Percentiles rank a stretch among this genome's conserved stretches.
Evolutionary conservation across 345 rosid genomes (phyloP).

Genomic region (Brassica juncea): DNA sequence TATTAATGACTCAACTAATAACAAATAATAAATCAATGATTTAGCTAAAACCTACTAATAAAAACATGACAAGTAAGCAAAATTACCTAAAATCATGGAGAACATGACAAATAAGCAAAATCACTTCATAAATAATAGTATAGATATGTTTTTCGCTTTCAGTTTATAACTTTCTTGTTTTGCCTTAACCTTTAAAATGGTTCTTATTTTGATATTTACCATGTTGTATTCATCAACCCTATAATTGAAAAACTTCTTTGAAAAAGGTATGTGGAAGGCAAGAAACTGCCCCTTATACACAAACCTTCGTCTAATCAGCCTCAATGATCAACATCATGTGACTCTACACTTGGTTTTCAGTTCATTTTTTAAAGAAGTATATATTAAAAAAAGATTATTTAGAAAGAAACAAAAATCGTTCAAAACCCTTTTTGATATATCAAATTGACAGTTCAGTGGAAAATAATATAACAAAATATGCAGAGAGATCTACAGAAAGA

Average conservation of each 20-base stretch:
- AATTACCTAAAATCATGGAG: no score
- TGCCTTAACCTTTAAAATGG: background rate
- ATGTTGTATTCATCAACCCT: background rate
- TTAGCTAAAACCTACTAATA: no score
- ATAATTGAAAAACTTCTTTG: background rate
- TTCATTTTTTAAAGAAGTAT: background rate
- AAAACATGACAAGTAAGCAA: no score
- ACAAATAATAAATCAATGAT: no score
- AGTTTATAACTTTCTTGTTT: background rate
- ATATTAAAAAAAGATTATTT: no score
- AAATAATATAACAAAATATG: no score
- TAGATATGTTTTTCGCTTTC: background rate
- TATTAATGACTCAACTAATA: no score
- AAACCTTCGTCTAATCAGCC: background rate
- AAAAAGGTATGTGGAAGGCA: background rate
- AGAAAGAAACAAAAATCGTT: background rate
- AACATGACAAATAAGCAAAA: no score
- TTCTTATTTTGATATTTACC: background rate
- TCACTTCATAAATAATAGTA: no score
- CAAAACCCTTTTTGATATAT: background rate
- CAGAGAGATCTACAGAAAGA: background rate
- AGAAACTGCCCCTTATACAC: background rate
- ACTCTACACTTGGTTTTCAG: background rate
- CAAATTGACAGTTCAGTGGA: background rate
- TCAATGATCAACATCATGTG: background rate